A percentile compares a stretch with the other conserved stretches of the same genome.
Evolutionary conservation across 306 rosid genomes (phyloP).

Genomic region (Medicago ruthenica): DNA sequence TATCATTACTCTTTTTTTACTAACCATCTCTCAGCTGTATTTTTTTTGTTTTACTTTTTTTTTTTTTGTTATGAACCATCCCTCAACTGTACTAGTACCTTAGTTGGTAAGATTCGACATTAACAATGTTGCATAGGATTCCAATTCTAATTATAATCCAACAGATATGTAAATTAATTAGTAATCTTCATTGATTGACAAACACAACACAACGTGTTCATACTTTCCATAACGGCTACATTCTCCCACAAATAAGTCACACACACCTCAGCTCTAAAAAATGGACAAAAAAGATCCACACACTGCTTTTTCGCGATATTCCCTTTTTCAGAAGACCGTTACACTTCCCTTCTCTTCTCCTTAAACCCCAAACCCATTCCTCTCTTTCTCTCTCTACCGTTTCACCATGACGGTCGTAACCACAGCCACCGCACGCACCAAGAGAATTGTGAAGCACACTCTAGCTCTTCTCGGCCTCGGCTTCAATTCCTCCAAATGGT

Average conservation of each 20-base stretch:
- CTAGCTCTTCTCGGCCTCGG: conserved; percentile 68
- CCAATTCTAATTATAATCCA: background rate
- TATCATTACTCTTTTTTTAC: too few relatives aligned
- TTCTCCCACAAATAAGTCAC: conserved; percentile 22
- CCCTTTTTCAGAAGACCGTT: conserved; percentile 46
- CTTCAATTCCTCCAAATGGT: conserved; percentile 97
- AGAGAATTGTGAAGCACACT: conserved; percentile 69
- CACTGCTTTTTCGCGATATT: background rate
- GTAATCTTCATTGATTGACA: background rate
- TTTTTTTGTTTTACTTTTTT: too few relatives aligned
- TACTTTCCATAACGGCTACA: conserved; percentile 57
- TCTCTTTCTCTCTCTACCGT: background rate
- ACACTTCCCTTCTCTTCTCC: background rate
- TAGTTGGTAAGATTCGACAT: background rate
- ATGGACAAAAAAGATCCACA: background rate
- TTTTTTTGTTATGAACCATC: too few relatives aligned
- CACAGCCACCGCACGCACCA: conserved; percentile 62
- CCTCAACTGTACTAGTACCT: too few relatives aligned
- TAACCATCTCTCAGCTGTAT: too few relatives aligned
- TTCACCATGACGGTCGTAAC: conserved; percentile 65
- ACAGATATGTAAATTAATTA: background rate
- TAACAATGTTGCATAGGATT: background rate
- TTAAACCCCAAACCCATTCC: conserved; percentile 28
- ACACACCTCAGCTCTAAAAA: background rate
- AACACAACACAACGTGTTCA: conserved; percentile 20